These are phyloP conservation scores for Picochlorum sp. DNA, from an alignment of 139 green algal species.

Conservation along the genomic window DNA sequence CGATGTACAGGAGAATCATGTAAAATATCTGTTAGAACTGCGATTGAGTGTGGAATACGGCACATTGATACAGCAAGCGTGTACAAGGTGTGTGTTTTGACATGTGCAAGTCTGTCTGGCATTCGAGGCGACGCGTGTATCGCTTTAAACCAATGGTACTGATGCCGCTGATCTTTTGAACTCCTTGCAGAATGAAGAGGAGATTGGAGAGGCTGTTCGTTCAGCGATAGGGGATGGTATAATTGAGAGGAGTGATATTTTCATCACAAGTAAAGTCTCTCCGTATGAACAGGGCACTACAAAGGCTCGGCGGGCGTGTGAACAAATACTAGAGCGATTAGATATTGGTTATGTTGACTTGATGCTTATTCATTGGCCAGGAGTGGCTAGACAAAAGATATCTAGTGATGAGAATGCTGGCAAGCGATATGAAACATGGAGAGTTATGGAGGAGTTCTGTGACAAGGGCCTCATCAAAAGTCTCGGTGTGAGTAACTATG, in stretches of 20 bases:
- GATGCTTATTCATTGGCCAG: constrained; percentile 72
- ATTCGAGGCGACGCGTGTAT: too few relatives aligned
- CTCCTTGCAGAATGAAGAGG: constrained; percentile 37
- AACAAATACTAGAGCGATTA: constrained; percentile 14
- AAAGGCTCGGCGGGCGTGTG: constrained; percentile 11
- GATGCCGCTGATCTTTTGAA: background rate
- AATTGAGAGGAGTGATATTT: background rate
- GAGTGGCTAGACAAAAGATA: constrained; percentile 20
- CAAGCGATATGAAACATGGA: constrained; percentile 55
- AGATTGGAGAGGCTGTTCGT: constrained; percentile 24
- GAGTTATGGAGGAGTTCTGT: constrained; percentile 33
- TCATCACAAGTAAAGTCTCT: constrained; percentile 57
- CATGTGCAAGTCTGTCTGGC: too few relatives aligned
- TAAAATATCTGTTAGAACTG: constrained; percentile 28
- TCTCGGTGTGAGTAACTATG: constrained; percentile 13
- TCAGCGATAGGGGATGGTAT: background rate
- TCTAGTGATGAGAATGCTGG: constrained; percentile 32
- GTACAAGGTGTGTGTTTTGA: constrained; percentile 44
- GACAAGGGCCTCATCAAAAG: background rate
- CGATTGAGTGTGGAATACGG: constrained; percentile 32
- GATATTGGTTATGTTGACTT: constrained; percentile 37
- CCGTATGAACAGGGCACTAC: constrained; percentile 36
- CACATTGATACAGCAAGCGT: constrained; percentile 70
- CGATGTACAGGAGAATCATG: constrained; percentile 26
- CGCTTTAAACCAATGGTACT: too few relatives aligned